Conservation (phyloP, 768 basidiomycete species). For the Xanthoconium stramineum region DNA sequence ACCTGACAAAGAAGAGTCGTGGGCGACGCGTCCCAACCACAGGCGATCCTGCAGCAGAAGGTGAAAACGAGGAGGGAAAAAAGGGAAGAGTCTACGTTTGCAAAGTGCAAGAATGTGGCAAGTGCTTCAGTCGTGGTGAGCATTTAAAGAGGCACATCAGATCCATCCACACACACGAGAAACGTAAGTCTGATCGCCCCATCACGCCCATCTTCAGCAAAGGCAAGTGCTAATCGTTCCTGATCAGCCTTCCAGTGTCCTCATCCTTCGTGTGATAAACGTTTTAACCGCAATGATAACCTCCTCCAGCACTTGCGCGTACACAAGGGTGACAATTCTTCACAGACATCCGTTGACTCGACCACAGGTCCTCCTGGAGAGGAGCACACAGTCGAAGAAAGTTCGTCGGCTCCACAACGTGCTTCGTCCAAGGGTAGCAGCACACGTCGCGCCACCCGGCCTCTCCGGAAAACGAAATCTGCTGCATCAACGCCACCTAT, state of each 20-base stretch:
- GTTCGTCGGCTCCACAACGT: conserved; percentile 23
- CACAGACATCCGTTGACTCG: conserved; percentile 33
- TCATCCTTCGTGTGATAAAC: conserved; percentile 62
- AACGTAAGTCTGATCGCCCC: conserved; percentile 51
- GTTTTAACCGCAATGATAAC: conserved; percentile 79
- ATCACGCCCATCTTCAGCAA: conserved; percentile 12
- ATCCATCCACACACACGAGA: conserved; percentile 73
- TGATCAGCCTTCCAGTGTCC: conserved; percentile 70
- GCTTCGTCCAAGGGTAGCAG: conserved; percentile 19
- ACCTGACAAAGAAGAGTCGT: conserved; percentile 77
- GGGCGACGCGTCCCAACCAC: conserved; percentile 71
- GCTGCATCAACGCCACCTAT: conserved; percentile 35
- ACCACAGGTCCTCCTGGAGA: conserved; percentile 24
- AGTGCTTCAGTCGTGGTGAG: conserved; percentile 70
- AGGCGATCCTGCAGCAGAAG: conserved; percentile 22
- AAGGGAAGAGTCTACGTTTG: conserved; percentile 51
- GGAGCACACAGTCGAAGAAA: conserved; percentile 19
- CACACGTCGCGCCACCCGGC: conserved; percentile 29
- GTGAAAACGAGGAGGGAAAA: conserved; percentile 29
- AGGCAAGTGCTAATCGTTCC: conserved; percentile 21
- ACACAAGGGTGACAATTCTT: conserved; percentile 45
- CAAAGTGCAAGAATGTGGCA: conserved; percentile 65
- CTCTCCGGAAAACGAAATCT: conserved; percentile 34
- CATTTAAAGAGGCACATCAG: conserved; percentile 75
- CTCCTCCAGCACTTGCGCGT: conserved; percentile 76